Conservation (phyloP, 495 filamentous ascomycete genomes). For the Lasiosphaeria hispida region DNA sequence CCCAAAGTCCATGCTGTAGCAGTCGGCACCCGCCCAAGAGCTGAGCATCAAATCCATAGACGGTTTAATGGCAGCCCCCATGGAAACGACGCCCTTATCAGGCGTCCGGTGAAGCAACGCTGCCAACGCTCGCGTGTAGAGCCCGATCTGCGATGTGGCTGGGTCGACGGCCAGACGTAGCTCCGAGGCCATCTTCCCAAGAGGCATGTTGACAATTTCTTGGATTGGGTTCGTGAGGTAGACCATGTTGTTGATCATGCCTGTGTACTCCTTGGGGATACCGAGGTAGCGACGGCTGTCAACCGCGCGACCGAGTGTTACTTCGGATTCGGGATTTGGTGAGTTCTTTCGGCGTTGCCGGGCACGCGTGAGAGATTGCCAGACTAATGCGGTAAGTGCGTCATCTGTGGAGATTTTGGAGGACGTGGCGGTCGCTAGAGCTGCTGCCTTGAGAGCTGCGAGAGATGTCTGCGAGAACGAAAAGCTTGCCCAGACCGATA, state of each 20-base stretch:
- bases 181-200: constrained; percentile 42
- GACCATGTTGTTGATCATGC: constrained; percentile 44
- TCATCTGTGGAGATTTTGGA: constrained; percentile 48
- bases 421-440: constrained; percentile 29
- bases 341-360: constrained; percentile 42
- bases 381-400: constrained; percentile 52
- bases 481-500: constrained; percentile 42
- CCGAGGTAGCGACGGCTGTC: constrained; percentile 46
- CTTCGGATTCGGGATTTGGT: constrained; percentile 13
- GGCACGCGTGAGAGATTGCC: constrained; percentile 46
- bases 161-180: constrained; percentile 47
- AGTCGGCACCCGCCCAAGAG: constrained; percentile 52
- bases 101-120: constrained; percentile 34
- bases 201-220: constrained; percentile 30
- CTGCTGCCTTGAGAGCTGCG: constrained; percentile 40
- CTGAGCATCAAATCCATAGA: constrained; percentile 49
- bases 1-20: constrained; percentile 49
- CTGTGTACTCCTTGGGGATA: constrained; percentile 45
- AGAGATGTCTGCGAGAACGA: constrained; percentile 35
- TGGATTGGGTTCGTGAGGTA: constrained; percentile 34
- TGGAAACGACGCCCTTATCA: constrained; percentile 33
- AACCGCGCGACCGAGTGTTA: constrained; percentile 51
- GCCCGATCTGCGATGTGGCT: constrained; percentile 23
- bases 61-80: constrained; percentile 26
- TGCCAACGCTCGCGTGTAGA: constrained; percentile 42